Evolutionary conservation across 345 rosid genomes (phyloP).

Genomic region (Sisymbrium altissimum): DNA sequence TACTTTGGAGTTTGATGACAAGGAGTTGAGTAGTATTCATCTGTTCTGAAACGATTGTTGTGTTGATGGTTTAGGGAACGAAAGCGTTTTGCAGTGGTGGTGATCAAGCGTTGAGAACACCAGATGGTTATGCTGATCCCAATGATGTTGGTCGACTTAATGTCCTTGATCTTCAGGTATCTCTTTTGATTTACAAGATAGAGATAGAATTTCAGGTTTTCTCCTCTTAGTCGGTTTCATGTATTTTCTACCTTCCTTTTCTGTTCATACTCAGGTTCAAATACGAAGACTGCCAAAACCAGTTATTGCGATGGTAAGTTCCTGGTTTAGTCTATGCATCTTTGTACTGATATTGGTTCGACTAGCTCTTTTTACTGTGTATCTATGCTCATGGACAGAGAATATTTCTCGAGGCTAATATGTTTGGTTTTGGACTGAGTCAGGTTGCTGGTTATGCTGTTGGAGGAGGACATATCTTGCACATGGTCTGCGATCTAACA

Average conservation of each 20-base stretch:
- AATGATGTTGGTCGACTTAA: slow-evolving; percentile 66
- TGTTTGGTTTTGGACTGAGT: background rate
- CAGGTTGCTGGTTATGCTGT: slow-evolving; percentile 98
- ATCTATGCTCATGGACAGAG: slow-evolving; percentile 2
- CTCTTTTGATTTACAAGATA: background rate
- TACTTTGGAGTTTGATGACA: background rate
- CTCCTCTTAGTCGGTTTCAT: background rate
- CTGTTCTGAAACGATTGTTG: slow-evolving; percentile 4
- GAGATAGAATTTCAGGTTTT: background rate
- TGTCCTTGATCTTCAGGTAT: slow-evolving; percentile 86
- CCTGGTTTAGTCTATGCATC: slow-evolving; percentile 1
- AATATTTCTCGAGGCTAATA: background rate
- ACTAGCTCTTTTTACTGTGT: background rate
- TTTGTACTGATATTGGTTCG: background rate
- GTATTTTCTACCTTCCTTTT: background rate
- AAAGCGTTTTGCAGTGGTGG: slow-evolving; percentile 94
- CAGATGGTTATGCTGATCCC: slow-evolving; percentile 77
- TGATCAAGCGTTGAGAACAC: slow-evolving; percentile 73
- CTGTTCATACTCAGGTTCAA: slow-evolving; percentile 53
- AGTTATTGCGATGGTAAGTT: slow-evolving; percentile 88
- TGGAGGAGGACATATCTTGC: slow-evolving; percentile 92
- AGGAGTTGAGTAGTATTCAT: background rate
- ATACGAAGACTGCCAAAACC: slow-evolving; percentile 93
- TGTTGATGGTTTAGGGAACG: slow-evolving; percentile 56
- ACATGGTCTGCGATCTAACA: slow-evolving; percentile 95